A percentile compares a stretch with the other conserved stretches of the same genome.
These are phyloP conservation scores for Cryphonectria carpinicola DNA, from an alignment of 2,329 filamentous ascomycete genomes.

Conservation along the genomic window DNA sequence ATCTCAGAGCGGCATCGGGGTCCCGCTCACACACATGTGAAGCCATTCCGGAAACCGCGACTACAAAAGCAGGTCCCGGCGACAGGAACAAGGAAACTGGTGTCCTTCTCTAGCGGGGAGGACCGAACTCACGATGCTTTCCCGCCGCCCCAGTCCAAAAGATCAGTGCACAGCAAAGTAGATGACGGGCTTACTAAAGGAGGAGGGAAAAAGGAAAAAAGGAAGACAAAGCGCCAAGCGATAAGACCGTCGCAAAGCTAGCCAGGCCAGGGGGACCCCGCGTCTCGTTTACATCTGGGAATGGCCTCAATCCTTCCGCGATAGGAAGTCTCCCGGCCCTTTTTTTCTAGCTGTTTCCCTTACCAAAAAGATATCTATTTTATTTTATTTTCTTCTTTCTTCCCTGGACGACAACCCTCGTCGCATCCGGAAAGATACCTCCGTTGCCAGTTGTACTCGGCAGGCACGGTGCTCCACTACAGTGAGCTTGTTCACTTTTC, in stretches of 20 bases:
- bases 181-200: not conserved
- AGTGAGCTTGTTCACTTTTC: constrained; percentile 15
- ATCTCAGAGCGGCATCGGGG: constrained; percentile 17
- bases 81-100: not conserved
- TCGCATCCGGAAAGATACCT: constrained; percentile 18
- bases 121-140: not conserved
- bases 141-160: not conserved
- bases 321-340: constrained; percentile 4
- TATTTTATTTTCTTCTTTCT: not conserved
- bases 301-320: constrained; percentile 17
- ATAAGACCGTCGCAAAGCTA: constrained; percentile 8
- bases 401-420: not conserved
- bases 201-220: not conserved
- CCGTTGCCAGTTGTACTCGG: constrained; percentile 2
- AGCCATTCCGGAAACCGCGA: constrained; percentile 8
- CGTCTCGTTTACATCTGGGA: not conserved
- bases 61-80: not conserved
- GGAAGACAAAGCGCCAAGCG: not conserved
- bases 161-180: not conserved
- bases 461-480: constrained; percentile 2
- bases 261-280: not conserved
- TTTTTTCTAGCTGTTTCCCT: not conserved
- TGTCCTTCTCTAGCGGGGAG: not conserved
- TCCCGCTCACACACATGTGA: constrained; percentile 4
- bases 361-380: not conserved